Base-by-base conservation (phyloP, 305 asterid species). In the Rubia occidens region DNA sequence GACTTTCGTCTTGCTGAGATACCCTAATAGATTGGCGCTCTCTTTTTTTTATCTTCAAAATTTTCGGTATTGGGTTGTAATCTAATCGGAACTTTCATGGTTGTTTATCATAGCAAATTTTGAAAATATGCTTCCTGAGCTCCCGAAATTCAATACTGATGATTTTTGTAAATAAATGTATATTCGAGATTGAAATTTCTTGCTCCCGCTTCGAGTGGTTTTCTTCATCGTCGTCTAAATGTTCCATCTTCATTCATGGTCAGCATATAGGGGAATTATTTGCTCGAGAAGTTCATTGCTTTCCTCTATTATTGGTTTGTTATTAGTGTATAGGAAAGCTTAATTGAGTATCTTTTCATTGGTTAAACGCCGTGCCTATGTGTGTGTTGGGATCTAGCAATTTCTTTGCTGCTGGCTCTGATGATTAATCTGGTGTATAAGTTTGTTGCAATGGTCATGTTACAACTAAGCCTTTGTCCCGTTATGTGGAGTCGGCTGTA, bases 1-100 rank as follows among this genome's bases (percentile, higher is more conserved):
- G 79, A 74, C 66, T 72, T 77, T 35, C 82, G 77, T n/a, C 79
- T 83, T 35, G 61, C 81, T 59, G 83, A 64, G 54, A 64, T 76
- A 29, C 85, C 86, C 69, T 85, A 76, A 9, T 37, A 37, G 66
- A 35, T 17, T 37, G n/a, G 37, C 2, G 20, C 21, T 58, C 11
- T 21, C 2, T 26, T 2, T 58, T 58, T 21, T 58, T 6, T 58
- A n/a, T 58, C 37, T 32, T 58, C 26, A 4, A 26, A 54, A n/a
- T 54, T 54, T n/a, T 26, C 18, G 60, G 60, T n/a, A 54, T 26
- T 26, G 29, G 29, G 29, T 26, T 26, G 29, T 26, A 26, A 26
- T 26, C 29, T 53, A 11, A 44, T 44, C 49, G 17, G 2, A 59
- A 59, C 63, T 26, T 59, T 59, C 6, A 9, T 59, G 11, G 15